A percentile compares a stretch with the other conserved stretches of the same genome.
Conservation (phyloP, 139 green algal species). For the Nannochloris sp. region DNA sequence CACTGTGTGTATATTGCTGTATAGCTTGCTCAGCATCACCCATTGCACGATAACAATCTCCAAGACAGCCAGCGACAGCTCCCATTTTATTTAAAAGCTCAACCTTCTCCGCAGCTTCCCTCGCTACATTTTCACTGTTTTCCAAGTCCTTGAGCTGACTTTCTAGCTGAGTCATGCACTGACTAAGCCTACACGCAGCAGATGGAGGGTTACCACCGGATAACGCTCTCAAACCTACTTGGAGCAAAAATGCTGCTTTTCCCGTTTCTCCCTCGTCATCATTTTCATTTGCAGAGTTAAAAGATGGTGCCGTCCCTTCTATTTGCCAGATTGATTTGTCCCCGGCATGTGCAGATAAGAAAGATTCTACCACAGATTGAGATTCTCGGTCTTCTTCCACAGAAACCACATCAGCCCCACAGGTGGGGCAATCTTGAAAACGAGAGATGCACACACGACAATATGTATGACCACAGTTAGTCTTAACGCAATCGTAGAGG, state of each 20-base stretch:
- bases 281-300: neutral
- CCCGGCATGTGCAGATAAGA: conserved; percentile 19
- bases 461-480: conserved; percentile 22
- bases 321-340: conserved; percentile 21
- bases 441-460: conserved; percentile 16
- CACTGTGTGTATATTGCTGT: conserved; percentile 9
- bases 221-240: conserved; percentile 23
- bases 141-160: neutral
- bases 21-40: conserved; percentile 1
- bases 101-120: neutral
- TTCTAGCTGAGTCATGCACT: conserved; percentile 4
- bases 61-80: conserved; percentile 24
- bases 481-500: conserved; percentile 5
- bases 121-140: neutral
- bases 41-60: conserved; percentile 16
- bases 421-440: conserved; percentile 17
- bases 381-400: conserved; percentile 1
- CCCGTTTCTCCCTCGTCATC: neutral
- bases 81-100: conserved; percentile 8
- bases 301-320: neutral
- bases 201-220: conserved; percentile 6
- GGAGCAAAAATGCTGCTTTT: conserved; percentile 20
- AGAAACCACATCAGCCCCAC: conserved; percentile 18
- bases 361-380: conserved; percentile 14
- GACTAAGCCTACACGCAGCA: neutral